Base-by-base conservation (phyloP, 164 flowering plant species). In the Umbilicus rupestris region DNA sequence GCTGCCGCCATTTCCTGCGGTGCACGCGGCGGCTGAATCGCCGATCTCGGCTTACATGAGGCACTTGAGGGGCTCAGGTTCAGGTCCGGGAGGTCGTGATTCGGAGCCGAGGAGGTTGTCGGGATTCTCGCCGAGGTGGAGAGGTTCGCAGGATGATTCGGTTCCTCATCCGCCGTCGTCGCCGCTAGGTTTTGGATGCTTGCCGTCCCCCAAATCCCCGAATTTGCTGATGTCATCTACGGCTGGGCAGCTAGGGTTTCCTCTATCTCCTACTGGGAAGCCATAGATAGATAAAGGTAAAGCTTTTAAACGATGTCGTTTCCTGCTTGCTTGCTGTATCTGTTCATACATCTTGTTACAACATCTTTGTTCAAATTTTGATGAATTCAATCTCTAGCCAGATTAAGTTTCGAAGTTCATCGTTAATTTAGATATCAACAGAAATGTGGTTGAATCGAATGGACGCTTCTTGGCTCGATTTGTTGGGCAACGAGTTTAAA, bases 41-140 rank as follows among this genome's bases (percentile, higher is more conserved):
- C 98, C 98, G 8, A 85, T 93, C 72, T 85, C 98, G 2, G 92
- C 97, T 17, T 90, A 93, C 81, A 83, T 93, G 92, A 78, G 90
- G 33, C 85, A 77, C 73, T 81, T 88, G 19, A 88, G 84, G 30
- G 64, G 65, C 70, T 73, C 90, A 0, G 29, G 67, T 24, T 68
- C 79, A 55, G 9, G 71, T n/a, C n/a, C n/a, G n/a, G n/a, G n/a
- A n/a, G n/a, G n/a, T 15, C 33, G 42, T 39, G 84, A 81, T 68
- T 45, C 84, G 17, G 81, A 72, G 16, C 68, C 78, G 2, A 73
- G 73, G 75, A 71, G 71, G 2, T 72, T 74, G 62, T 72, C 83
- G 2, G 78, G 78, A 24, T 75, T 76, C 68, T 71, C 80, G 52
- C 81, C 79, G 26, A 74, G 78, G 3, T 70, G 73, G 20, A 68